Evolutionary conservation across 2,329 filamentous ascomycete genomes (phyloP).

Genomic region (Zymoseptoria tritici): DNA sequence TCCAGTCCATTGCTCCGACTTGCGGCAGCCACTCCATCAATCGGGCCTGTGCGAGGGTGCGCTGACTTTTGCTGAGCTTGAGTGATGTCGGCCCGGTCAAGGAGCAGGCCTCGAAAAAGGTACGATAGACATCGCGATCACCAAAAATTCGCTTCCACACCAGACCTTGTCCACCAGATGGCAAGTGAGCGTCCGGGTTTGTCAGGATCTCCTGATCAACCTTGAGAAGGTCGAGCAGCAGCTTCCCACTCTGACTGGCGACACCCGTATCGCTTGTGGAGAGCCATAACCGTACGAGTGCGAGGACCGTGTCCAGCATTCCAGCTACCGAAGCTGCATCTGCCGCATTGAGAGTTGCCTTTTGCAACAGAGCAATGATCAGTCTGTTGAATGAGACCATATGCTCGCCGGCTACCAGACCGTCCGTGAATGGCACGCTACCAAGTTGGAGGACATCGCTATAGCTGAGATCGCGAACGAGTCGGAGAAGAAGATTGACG

Average conservation of each 20-base stretch:
- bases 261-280: conserved; percentile 49
- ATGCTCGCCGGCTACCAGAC: conserved; percentile 42
- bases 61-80: conserved; percentile 43
- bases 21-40: conserved; percentile 51
- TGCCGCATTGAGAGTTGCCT: conserved; percentile 44
- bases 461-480: conserved; percentile 44
- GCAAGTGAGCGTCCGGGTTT: conserved; percentile 16
- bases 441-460: conserved; percentile 36
- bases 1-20: conserved; percentile 49
- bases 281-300: conserved; percentile 53
- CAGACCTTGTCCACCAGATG: conserved; percentile 40
- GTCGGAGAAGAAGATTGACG: conserved; percentile 45
- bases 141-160: conserved; percentile 57
- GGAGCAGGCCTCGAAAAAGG: conserved; percentile 48
- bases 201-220: conserved; percentile 37
- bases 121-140: conserved; percentile 51
- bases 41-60: conserved; percentile 53
- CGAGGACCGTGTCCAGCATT: conserved; percentile 46
- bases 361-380: conserved; percentile 49
- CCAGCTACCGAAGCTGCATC: conserved; percentile 54
- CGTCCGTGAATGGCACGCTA: conserved; percentile 44
- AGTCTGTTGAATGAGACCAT: conserved; percentile 47
- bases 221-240: conserved; percentile 47
- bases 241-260: conserved; percentile 46
- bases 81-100: conserved; percentile 28